These are phyloP conservation scores for Begonia masoniana DNA, from an alignment of 306 rosid genomes.

Conservation along the genomic window DNA sequence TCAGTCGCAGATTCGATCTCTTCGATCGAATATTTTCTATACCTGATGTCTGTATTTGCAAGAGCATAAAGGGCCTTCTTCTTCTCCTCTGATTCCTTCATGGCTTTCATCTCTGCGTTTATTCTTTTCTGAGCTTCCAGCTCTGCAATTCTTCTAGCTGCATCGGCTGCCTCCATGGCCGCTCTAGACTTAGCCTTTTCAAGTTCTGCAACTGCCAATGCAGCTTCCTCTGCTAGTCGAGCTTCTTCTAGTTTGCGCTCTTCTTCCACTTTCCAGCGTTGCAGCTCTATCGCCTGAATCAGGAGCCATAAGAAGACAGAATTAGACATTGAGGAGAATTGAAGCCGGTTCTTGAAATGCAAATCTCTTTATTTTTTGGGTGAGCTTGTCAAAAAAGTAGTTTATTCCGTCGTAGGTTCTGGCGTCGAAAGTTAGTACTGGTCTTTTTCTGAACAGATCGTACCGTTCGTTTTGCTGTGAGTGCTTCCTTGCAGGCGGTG, in stretches of 20 bases:
- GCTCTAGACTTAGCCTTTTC: conserved; percentile 81
- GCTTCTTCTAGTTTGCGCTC: conserved; percentile 70
- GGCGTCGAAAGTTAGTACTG: too few species aligned
- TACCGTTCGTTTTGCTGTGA: conserved; percentile 76
- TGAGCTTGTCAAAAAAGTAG: too few species aligned
- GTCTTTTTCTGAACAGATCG: too few species aligned
- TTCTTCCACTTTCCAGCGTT: conserved; percentile 82
- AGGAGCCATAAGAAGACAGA: not conserved
- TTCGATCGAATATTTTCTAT: conserved; percentile 65
- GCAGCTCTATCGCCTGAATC: conserved; percentile 68
- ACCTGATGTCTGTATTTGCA: conserved; percentile 40
- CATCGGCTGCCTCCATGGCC: conserved; percentile 91
- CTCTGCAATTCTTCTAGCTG: conserved; percentile 70
- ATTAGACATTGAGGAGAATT: conserved; percentile 6
- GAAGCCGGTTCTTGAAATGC: too few species aligned
- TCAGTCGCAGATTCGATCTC: conserved; percentile 81
- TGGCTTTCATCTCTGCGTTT: conserved; percentile 65
- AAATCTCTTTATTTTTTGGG: too few species aligned
- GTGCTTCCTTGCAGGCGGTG: conserved; percentile 91
- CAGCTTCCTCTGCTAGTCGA: conserved; percentile 63
- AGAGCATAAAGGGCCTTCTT: conserved; percentile 40
- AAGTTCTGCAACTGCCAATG: conserved; percentile 54
- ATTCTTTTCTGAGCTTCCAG: conserved; percentile 74
- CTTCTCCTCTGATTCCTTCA: conserved; percentile 63
- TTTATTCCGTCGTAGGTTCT: too few species aligned